phyloP scores from a whole-genome alignment of 345 rosid species.

The Eucalyptus dawsonii region DNA sequence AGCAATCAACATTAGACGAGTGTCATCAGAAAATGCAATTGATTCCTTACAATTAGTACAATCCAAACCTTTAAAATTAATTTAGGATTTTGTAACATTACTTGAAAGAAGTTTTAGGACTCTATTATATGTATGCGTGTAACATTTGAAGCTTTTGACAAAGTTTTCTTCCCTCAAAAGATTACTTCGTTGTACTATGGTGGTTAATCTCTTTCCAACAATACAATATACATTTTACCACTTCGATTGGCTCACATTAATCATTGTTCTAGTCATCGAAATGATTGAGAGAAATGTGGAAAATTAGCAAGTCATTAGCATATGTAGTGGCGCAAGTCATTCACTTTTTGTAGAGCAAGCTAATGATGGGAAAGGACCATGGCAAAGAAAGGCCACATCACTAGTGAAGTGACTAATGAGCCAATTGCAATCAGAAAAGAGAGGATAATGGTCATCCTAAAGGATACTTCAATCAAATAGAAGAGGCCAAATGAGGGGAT shows the following conservation, averaged over 20 bases:
- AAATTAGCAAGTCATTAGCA: background rate
- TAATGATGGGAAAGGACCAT: background rate
- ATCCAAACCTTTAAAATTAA: background rate
- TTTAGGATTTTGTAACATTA: background rate
- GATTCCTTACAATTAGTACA: background rate
- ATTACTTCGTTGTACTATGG: background rate
- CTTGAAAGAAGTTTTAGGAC: background rate
- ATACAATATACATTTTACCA: background rate
- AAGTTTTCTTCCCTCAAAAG: background rate
- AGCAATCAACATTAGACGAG: background rate
- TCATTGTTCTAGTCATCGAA: background rate
- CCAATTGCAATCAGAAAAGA: background rate
- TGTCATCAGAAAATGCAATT: background rate
- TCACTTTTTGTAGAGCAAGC: background rate
- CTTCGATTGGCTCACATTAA: background rate
- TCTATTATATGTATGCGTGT: background rate
- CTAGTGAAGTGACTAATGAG: background rate
- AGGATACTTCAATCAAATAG: background rate
- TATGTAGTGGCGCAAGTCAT: background rate
- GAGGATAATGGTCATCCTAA: background rate
- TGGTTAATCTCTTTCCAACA: background rate
- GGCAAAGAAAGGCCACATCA: background rate
- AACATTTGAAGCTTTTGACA: background rate
- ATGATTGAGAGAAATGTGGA: background rate
- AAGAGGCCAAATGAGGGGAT: background rate